These are phyloP conservation scores for Candida incommunis DNA, from an alignment of 805 yeast genomes.

Conservation along the genomic window DNA sequence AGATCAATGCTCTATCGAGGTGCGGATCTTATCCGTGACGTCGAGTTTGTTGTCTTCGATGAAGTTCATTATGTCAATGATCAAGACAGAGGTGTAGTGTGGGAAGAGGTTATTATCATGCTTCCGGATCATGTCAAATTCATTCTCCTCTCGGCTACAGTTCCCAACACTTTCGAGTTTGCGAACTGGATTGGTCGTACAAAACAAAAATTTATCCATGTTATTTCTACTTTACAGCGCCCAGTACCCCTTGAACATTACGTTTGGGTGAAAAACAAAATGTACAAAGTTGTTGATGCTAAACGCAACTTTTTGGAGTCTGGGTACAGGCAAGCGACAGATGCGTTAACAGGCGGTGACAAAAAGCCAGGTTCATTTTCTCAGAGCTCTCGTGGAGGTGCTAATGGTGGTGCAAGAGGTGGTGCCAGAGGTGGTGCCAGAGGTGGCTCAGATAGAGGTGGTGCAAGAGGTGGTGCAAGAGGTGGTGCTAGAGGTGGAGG, in stretches of 20 bases:
- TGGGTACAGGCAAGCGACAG: conserved; percentile 26
- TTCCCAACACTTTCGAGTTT: conserved; percentile 95
- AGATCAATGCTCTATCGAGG: conserved; percentile 94
- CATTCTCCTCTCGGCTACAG: conserved; percentile 87
- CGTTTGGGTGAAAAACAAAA: conserved; percentile 66
- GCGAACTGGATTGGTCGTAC: conserved; percentile 99
- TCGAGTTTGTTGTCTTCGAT: conserved; percentile 93
- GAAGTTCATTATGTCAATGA: conserved; percentile 98
- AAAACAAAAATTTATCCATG: conserved; percentile 88
- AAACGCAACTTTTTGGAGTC: conserved; percentile 52
- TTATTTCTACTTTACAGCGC: conserved; percentile 89
- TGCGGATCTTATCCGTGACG: conserved; percentile 91
- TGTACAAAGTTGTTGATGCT: conserved; percentile 62
- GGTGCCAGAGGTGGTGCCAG: conserved; percentile 23
- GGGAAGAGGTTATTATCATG: conserved; percentile 99
- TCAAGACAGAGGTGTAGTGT: conserved; percentile 93
- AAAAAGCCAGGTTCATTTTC: conserved; percentile 15
- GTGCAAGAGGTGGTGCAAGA: conserved; percentile 21
- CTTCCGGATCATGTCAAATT: conserved; percentile 92
- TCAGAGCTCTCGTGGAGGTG: background rate
- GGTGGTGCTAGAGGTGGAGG: conserved; percentile 21
- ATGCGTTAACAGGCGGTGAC: conserved; percentile 17
- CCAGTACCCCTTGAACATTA: conserved; percentile 90
- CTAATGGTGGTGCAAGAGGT: background rate
- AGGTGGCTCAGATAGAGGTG: conserved; percentile 21